Evolutionary conservation across 179 eudicot species (phyloP).

Genomic region (Nepenthes alata): DNA sequence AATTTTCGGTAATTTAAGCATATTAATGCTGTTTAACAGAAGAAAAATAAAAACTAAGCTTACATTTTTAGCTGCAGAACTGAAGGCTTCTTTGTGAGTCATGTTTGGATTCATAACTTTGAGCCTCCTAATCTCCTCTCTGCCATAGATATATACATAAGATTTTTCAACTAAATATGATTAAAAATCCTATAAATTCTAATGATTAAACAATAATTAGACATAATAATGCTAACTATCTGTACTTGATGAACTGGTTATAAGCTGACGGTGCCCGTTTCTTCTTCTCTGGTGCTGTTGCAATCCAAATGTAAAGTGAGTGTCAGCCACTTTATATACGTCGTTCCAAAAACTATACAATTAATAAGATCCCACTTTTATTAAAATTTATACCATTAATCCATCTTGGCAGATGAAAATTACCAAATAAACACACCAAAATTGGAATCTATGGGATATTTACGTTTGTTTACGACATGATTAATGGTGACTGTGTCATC

Average conservation of each 20-base stretch:
- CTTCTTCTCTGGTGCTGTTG: constrained; percentile 75
- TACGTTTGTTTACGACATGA: constrained; percentile 52
- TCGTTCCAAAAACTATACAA: too few relatives aligned
- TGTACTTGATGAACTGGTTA: constrained; percentile 64
- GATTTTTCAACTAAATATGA: not conserved
- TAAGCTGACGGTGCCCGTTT: constrained; percentile 81
- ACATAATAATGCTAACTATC: not conserved
- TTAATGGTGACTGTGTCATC: constrained; percentile 7
- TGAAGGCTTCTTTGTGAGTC: constrained; percentile 90
- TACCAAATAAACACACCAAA: not conserved
- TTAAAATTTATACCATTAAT: not conserved
- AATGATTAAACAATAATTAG: not conserved
- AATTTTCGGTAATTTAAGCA: not conserved
- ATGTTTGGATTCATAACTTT: constrained; percentile 52
- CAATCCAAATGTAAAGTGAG: too few relatives aligned
- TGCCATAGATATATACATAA: constrained; percentile 7
- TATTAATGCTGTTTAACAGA: not conserved
- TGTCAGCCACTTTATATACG: too few relatives aligned
- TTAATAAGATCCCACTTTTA: not conserved
- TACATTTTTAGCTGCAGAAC: constrained; percentile 93
- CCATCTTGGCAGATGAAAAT: too few relatives aligned
- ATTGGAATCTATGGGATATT: not conserved
- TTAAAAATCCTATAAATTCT: not conserved
- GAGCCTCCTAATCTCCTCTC: constrained; percentile 83
- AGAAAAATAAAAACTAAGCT: constrained; percentile 7